Evolutionary conservation across 108 stramenopile species (phyloP), one percentile per base, ranked within the genome.

Genomic region (Epipyxis sp.): DNA sequence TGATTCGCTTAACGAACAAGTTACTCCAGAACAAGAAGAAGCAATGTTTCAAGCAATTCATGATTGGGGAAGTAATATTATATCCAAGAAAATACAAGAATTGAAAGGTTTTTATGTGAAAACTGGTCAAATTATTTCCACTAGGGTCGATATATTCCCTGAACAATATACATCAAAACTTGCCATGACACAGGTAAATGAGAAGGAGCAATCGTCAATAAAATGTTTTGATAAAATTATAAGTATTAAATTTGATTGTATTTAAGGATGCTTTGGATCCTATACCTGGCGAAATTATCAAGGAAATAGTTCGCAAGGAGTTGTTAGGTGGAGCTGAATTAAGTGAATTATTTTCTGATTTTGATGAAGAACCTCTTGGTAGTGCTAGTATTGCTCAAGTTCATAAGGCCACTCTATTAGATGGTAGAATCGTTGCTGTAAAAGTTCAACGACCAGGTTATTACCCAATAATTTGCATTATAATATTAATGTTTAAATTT

Each of bases 41-140:
- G 58, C 87, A 0, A 62, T 91, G 3, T 94, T 91, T 91, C 79
- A 88, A 65, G 86, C 83, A 2, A 81, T 82, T 44, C 94, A 94
- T 77, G 69, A 82, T 86, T 62, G 96, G 96, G 72, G 94, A 90
- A 35, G 74, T 59, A 42, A 91, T 87, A 65, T 82, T 3, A 59
- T 95, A 59, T 79, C 82, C 0, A 83, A 88, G 59, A 90, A 87
- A 39, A 92, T 95, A 61, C 83, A 90, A 0, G 85, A 91, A 0
- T 90, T 97, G 42, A 93, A 94, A 54, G 96, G 96, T 50, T 97
- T 95, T 86, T 97, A 95, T 59, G 94, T 94, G 78, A 97, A 97
- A 83, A 95, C 94, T n/a, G 91, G 92, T 0, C 94, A 97, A 83
- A 93, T 95, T 13, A 80, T 97, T 1, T 89, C 89, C 1, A 83